phyloP scores from a whole-genome alignment of 495 filamentous ascomycete genomes.

The Tuber calosporum region DNA sequence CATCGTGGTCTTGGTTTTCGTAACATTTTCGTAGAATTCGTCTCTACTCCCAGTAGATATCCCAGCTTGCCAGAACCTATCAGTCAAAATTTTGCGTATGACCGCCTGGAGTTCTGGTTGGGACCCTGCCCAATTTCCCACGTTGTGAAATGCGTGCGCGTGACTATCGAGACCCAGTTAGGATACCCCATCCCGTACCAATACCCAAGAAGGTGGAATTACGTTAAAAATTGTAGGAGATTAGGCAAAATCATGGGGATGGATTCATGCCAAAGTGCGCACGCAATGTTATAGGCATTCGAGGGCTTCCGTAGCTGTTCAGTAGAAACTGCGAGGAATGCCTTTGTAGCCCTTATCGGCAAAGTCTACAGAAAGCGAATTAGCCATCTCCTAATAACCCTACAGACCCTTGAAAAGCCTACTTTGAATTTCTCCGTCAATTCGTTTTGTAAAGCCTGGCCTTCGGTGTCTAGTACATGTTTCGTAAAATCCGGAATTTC shows the following conservation, averaged over 20 bases:
- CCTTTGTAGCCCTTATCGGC: slow-evolving; percentile 79
- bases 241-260: slow-evolving; percentile 80
- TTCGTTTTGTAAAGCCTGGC: slow-evolving; percentile 65
- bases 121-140: slow-evolving; percentile 72
- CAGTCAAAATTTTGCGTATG: slow-evolving; percentile 75
- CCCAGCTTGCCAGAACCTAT: slow-evolving; percentile 97
- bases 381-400: neutral
- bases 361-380: slow-evolving; percentile 49
- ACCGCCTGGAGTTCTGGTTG: slow-evolving; percentile 68
- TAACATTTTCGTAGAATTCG: slow-evolving; percentile 88
- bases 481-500: slow-evolving; percentile 75
- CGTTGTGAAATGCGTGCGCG: slow-evolving; percentile 90
- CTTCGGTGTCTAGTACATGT: slow-evolving; percentile 67
- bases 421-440: slow-evolving; percentile 63
- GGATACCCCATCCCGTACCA: slow-evolving; percentile 9
- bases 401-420: slow-evolving; percentile 43
- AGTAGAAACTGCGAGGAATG: slow-evolving; percentile 78
- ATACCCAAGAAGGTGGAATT: slow-evolving; percentile 23
- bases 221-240: slow-evolving; percentile 77
- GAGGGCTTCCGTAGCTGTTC: slow-evolving; percentile 72
- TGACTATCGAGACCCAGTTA: slow-evolving; percentile 50
- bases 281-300: slow-evolving; percentile 60
- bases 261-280: slow-evolving; percentile 70
- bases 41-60: slow-evolving; percentile 92
- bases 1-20: slow-evolving; percentile 75